phyloP scores from a whole-genome alignment of 192 early-diverging fungal genomes.

The Dissophora ornata region DNA sequence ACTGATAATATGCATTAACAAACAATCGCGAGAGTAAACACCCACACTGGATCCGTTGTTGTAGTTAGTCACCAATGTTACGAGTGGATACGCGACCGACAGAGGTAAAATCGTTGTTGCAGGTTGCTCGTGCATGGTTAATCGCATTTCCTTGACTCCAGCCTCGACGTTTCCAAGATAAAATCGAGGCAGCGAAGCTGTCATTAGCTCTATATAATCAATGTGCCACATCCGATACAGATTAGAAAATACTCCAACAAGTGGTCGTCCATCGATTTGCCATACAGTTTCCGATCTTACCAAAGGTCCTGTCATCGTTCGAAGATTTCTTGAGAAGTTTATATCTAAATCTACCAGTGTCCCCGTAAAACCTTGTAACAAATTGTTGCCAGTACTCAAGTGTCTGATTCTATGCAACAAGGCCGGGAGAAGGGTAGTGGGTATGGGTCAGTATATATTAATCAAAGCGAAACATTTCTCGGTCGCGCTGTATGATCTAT shows the following conservation, averaged over 20 bases:
- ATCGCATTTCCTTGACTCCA: constrained; percentile 33
- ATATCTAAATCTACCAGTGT: constrained; percentile 20
- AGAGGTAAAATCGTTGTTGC: constrained; percentile 7
- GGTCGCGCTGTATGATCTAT: neutral
- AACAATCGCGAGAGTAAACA: neutral
- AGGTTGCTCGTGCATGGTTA: constrained; percentile 13
- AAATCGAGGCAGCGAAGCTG: constrained; percentile 27
- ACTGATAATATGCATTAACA: neutral
- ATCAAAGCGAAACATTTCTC: too few relatives aligned
- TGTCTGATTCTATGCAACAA: constrained; percentile 9
- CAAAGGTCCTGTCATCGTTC: constrained; percentile 30
- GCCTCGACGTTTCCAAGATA: constrained; percentile 28
- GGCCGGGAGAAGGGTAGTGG: neutral
- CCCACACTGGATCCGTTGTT: constrained; percentile 34
- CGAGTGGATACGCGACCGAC: constrained; percentile 19
- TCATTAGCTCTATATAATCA: constrained; percentile 19
- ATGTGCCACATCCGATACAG: too few relatives aligned
- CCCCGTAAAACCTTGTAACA: constrained; percentile 24
- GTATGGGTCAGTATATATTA: neutral
- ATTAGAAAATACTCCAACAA: neutral
- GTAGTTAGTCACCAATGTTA: constrained; percentile 29
- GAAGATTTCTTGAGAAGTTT: constrained; percentile 17
- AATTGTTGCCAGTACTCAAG: constrained; percentile 31
- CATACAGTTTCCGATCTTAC: constrained; percentile 2
- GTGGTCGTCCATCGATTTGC: neutral